Conservation (phyloP, 2,329 filamentous ascomycete species). For the Xylaria sp. region DNA sequence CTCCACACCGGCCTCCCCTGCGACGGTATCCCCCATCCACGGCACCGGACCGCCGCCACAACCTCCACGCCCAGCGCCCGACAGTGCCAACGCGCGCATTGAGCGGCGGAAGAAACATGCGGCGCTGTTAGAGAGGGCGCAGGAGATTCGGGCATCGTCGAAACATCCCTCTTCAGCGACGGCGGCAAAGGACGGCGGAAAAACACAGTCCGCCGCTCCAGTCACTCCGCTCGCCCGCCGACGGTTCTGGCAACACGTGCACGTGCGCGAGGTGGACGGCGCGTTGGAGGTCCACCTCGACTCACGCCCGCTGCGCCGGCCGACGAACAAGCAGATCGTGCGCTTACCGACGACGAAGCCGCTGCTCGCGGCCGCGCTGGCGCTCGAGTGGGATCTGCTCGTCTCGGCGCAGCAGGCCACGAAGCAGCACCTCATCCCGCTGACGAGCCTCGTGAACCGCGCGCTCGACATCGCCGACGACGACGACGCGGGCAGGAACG, state of each 20-base stretch:
- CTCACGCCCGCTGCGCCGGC: slow-evolving; percentile 80
- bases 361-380: slow-evolving; percentile 84
- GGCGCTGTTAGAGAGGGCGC: slow-evolving; percentile 64
- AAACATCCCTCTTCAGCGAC: slow-evolving; percentile 20
- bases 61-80: slow-evolving; percentile 60
- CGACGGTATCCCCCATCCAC: slow-evolving; percentile 63
- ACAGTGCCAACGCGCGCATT: slow-evolving; percentile 54
- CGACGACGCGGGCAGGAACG: slow-evolving; percentile 66
- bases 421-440: slow-evolving; percentile 86
- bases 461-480: slow-evolving; percentile 82
- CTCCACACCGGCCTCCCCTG: slow-evolving; percentile 52
- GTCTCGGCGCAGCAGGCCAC: slow-evolving; percentile 84
- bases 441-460: slow-evolving; percentile 86
- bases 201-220: slow-evolving; percentile 17
- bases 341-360: slow-evolving; percentile 79
- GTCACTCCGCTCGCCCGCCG: slow-evolving; percentile 63
- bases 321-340: slow-evolving; percentile 76
- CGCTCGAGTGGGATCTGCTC: slow-evolving; percentile 92
- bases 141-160: slow-evolving; percentile 57
- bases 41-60: slow-evolving; percentile 69
- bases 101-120: slow-evolving; percentile 65
- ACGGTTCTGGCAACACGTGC: slow-evolving; percentile 90
- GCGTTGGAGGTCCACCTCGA: slow-evolving; percentile 78
- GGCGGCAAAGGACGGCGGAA: background rate
- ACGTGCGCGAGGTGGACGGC: slow-evolving; percentile 73